Base-by-base conservation (phyloP, 768 basidiomycete species). In the Sarcodon sp. region DNA sequence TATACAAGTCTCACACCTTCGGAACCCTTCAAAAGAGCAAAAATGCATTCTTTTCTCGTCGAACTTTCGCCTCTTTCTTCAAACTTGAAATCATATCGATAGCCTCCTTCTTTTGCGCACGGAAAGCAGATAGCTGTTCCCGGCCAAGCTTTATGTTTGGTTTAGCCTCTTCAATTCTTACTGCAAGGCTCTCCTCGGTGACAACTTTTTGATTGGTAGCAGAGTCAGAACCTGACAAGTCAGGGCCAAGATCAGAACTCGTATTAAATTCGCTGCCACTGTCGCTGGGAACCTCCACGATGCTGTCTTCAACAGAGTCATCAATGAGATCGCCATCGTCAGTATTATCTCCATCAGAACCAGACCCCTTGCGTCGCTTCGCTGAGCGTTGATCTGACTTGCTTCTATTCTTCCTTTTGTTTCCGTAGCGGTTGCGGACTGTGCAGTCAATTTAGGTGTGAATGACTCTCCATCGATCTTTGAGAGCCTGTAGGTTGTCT, bases 21-120 rank as follows among this genome's bases (percentile, higher is more conserved):
- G 3, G 75, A 76, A 5, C 77, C 68, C 57, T 73, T 77, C 48
- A 71, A 54, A n/a, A 0, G 77, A 76, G 53, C 79, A 81, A 54
- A n/a, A 76, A 78, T 0, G 70, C 75, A 51, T 80, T 80, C 64
- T 80, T 80, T 49, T 75, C 72, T 52, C 63, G 53, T 48, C 66
- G 64, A 0, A 56, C 53, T 39, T 59, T 61, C 33, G 35, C 49
- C 18, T 63, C 50, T 48, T 55, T 59, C 54, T 76, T 75, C 18
- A 66, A 48, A 3, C 38, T 62, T 2, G 60, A 55, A 16, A 67
- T 53, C 46, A 50, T 55, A 31, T 68, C 69, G 33, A 60, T 62
- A 3, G 67, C 64, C 13, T 66, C 62, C 54, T 69, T 69, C 51
- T 73, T 71, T 53, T 69, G 64, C 49, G 62, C 63, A 4, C 69